Base-by-base conservation (phyloP, 2,329 filamentous ascomycete genomes). In the Blastomyces percursus region DNA sequence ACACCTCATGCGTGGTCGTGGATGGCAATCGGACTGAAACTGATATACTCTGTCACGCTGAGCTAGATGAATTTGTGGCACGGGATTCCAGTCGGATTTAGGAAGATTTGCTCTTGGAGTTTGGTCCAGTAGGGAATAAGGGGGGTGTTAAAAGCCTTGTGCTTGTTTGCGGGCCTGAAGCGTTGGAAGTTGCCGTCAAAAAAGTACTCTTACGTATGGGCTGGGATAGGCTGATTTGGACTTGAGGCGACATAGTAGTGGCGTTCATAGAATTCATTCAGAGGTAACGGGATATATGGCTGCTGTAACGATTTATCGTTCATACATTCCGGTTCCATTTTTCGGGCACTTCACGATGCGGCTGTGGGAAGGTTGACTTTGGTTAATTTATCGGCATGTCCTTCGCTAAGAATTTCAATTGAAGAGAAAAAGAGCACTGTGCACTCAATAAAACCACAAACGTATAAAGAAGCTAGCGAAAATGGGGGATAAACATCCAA, bases 41-140 rank as follows among this genome's bases (percentile, higher is more conserved):
- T 66, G 92, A 96, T 71, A 95, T 96, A n/a, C 78, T 96, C 0
- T 91, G 89, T 70, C 84, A 82, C 64, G 75, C 80, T 1, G 89
- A 95, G 63, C 78, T 96, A 2, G 90, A 95, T 70, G 71, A 64
- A 0, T 80, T 91, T 69, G 81, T 80, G 0, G 73, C 68, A 2
- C 77, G 76, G 0, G 84, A 86, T 61, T 72, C 74, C 24, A 78
- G 91, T 0, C 78, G 89, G 27, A 85, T 96, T 68, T 83, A 83
- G 12, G 78, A 76, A 65, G 78, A 80, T 2, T 72, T 95, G 62
- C 75, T 94, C 40, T 77, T 82, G 66, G 80, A 82, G 64, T 82
- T 90, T 71, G 77, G 66, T 42, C 66, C 69, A 48, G 72, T 66
- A n/a, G 78, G 77, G 0, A 80, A 82, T 64, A 80, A 82, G 14